Percentiles rank a stretch among this genome's conserved stretches.
phyloP scores from a whole-genome alignment of 257 asterid species.

The Sherardia arvensis region DNA sequence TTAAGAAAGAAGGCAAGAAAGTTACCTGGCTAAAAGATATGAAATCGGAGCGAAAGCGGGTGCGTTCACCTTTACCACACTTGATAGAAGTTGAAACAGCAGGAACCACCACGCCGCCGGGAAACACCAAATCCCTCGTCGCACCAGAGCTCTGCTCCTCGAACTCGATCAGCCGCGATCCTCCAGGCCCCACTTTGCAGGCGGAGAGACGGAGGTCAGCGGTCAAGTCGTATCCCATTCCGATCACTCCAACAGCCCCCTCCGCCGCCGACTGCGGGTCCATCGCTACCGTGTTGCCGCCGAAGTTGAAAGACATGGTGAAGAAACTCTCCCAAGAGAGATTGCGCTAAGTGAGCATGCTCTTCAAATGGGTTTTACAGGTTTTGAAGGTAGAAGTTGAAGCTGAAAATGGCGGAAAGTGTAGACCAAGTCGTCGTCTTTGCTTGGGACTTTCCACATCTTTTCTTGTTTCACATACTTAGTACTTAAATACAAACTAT shows the following conservation, averaged over 20 bases:
- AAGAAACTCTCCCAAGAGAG: not conserved
- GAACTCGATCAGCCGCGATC: slow-evolving; percentile 56
- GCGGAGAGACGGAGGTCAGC: slow-evolving; percentile 64
- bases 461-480: not conserved
- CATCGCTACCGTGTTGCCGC: slow-evolving; percentile 27
- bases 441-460: not conserved
- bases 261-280: slow-evolving; percentile 81
- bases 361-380: not conserved
- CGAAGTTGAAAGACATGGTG: slow-evolving; percentile 43
- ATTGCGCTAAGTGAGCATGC: not conserved
- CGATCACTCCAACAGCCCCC: slow-evolving; percentile 79
- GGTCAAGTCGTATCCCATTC: slow-evolving; percentile 77
- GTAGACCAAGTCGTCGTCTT: not conserved
- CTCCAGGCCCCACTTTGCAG: slow-evolving; percentile 64
- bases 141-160: slow-evolving; percentile 24
- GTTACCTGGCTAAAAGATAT: slow-evolving; percentile 70
- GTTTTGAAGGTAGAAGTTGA: not conserved
- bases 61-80: slow-evolving; percentile 98
- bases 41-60: slow-evolving; percentile 82
- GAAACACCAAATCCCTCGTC: slow-evolving; percentile 53
- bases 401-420: not conserved
- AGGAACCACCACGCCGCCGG: slow-evolving; percentile 67
- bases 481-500: too few species aligned
- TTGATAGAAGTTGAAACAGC: slow-evolving; percentile 56
- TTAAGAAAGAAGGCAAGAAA: not conserved